Evolutionary conservation across 2,329 filamentous ascomycete species (phyloP).

Genomic region (Cytospora chrysosperma): DNA sequence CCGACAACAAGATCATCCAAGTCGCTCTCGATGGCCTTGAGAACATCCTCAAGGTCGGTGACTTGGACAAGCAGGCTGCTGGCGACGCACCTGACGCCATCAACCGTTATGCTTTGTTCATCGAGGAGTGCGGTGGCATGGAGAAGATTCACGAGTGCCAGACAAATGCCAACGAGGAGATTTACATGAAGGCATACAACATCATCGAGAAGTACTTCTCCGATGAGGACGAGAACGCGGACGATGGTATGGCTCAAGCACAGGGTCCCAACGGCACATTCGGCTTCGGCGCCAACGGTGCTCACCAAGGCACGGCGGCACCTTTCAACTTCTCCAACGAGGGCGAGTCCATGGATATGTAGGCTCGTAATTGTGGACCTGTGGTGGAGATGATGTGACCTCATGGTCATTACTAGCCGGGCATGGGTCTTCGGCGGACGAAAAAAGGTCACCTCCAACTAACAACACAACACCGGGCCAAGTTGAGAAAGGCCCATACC

Average conservation of each 20-base stretch:
- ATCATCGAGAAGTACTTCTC: constrained; percentile 99
- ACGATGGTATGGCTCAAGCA: constrained; percentile 71
- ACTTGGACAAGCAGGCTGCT: constrained; percentile 92
- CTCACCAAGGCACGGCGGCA: constrained; percentile 62
- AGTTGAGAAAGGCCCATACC: constrained; percentile 27
- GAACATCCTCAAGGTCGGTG: constrained; percentile 99
- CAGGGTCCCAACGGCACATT: constrained; percentile 72
- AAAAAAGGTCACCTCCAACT: constrained; percentile 13
- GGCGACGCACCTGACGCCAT: constrained; percentile 74
- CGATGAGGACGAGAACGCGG: constrained; percentile 92
- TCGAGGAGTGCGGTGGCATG: constrained; percentile 98
- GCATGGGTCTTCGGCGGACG: constrained; percentile 5
- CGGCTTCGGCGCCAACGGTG: constrained; percentile 69
- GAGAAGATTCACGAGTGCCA: constrained; percentile 99
- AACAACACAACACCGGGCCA: constrained; percentile 34
- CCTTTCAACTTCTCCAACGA: constrained; percentile 86
- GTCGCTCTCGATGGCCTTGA: constrained; percentile 95
- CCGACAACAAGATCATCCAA: constrained; percentile 99
- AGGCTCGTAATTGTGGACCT: constrained; percentile 30
- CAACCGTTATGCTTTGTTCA: constrained; percentile 97
- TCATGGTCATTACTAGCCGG: not conserved
- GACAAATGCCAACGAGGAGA: constrained; percentile 99
- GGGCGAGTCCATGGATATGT: constrained; percentile 66
- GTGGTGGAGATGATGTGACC: constrained; percentile 2
- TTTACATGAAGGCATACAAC: constrained; percentile 99